These are phyloP conservation scores for Irpex lacteus DNA, from an alignment of 1,284 basidiomycete species.

Conservation along the genomic window DNA sequence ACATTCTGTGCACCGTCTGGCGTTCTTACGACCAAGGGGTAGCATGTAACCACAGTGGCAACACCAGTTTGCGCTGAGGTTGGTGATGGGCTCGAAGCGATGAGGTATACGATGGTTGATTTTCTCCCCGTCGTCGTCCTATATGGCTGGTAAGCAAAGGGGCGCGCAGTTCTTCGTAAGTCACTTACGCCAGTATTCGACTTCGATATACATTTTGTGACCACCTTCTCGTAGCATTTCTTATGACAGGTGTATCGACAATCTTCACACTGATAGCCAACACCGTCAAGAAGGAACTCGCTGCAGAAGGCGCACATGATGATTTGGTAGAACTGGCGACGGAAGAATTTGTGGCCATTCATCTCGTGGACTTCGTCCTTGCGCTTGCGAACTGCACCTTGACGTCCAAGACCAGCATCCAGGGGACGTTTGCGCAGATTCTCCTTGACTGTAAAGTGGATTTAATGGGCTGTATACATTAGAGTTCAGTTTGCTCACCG, in stretches of 20 bases:
- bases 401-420: constrained; percentile 93
- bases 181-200: constrained; percentile 85
- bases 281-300: constrained; percentile 96
- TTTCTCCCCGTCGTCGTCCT: constrained; percentile 98
- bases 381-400: constrained; percentile 96
- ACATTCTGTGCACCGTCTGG: constrained; percentile 94
- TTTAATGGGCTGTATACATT: constrained; percentile 12
- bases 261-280: constrained; percentile 99
- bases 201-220: constrained; percentile 99
- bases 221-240: constrained; percentile 98
- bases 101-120: constrained; percentile 99
- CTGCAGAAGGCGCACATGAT: constrained; percentile 98
- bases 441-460: constrained; percentile 75
- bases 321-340: constrained; percentile 97
- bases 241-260: constrained; percentile 99
- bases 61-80: constrained; percentile 98
- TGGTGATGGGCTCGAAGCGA: constrained; percentile 96
- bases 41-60: constrained; percentile 99
- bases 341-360: constrained; percentile 99
- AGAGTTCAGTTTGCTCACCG: constrained; percentile 49
- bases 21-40: constrained; percentile 95
- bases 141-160: constrained; percentile 13
- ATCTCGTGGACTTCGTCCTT: constrained; percentile 99
- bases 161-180: background rate
- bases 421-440: constrained; percentile 93